Percentiles rank a stretch among this genome's conserved stretches.
These are phyloP conservation scores for Schizochytrium sp. DNA, from an alignment of 108 stramenopile genomes.

Conservation along the genomic window DNA sequence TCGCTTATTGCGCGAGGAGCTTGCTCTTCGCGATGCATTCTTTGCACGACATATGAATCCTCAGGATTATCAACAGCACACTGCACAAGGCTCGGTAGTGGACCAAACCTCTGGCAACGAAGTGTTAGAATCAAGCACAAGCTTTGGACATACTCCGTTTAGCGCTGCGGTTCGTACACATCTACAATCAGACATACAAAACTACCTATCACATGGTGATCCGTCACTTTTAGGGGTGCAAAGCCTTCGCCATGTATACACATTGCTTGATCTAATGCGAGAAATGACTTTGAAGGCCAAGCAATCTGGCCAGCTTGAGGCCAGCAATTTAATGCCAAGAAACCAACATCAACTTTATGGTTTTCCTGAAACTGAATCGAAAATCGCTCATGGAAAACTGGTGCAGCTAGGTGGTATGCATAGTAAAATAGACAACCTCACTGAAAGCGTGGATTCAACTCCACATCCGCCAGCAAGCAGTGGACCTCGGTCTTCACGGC, in stretches of 20 bases:
- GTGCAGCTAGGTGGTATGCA: too few species aligned
- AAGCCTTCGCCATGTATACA: neutral
- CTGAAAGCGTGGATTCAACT: too few species aligned
- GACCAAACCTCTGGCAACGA: too few species aligned
- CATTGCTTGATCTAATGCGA: neutral
- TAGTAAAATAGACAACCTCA: too few species aligned
- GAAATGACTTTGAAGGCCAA: neutral
- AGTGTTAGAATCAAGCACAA: too few species aligned
- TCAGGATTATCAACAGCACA: neutral
- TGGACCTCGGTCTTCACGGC: too few species aligned
- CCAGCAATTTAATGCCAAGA: neutral
- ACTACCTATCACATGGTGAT: neutral
- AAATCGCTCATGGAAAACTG: too few species aligned
- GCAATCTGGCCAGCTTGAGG: neutral
- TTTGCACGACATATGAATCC: neutral
- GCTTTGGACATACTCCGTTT: neutral
- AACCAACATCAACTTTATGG: neutral
- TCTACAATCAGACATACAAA: neutral
- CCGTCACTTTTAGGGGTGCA: neutral
- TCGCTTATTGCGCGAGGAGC: slow-evolving; percentile 61
- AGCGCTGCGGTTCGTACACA: neutral
- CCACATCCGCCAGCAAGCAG: too few species aligned
- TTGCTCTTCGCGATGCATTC: slow-evolving; percentile 60
- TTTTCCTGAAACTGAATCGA: neutral
- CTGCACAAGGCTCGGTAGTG: too few species aligned